These are phyloP conservation scores for Closterium sp. DNA, from an alignment of 139 green algal genomes.

Conservation along the genomic window DNA sequence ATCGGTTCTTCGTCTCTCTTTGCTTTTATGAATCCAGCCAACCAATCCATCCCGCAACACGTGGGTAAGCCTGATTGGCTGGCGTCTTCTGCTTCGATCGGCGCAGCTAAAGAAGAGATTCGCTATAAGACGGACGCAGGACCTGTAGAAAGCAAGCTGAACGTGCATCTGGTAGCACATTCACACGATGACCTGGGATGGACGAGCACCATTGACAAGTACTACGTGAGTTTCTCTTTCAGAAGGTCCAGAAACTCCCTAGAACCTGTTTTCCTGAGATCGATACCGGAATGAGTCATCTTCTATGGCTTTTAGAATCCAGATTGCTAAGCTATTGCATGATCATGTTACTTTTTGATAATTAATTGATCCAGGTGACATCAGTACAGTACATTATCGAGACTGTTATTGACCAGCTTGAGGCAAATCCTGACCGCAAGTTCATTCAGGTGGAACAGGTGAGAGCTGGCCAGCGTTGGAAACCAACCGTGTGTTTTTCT, in stretches of 20 bases:
- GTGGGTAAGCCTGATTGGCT: background rate
- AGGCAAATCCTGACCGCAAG: conserved; percentile 61
- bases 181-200: conserved; percentile 83
- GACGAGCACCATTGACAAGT: conserved; percentile 87
- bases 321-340: background rate
- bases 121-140: conserved; percentile 29
- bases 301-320: background rate
- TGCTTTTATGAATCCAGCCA: background rate
- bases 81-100: background rate
- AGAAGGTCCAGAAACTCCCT: background rate
- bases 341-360: background rate
- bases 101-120: background rate
- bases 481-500: background rate
- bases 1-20: background rate
- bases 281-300: background rate
- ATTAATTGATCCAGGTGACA: conserved; percentile 45
- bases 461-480: background rate
- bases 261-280: background rate
- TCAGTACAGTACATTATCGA: conserved; percentile 78
- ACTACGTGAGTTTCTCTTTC: conserved; percentile 64
- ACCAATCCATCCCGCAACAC: background rate
- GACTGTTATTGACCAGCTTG: conserved; percentile 66
- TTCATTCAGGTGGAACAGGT: conserved; percentile 75
- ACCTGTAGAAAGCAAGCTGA: conserved; percentile 57
- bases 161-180: conserved; percentile 80